Evolutionary conservation across 352 stramenopile species (phyloP).

Genomic region (Phytophthora pistaciae): DNA sequence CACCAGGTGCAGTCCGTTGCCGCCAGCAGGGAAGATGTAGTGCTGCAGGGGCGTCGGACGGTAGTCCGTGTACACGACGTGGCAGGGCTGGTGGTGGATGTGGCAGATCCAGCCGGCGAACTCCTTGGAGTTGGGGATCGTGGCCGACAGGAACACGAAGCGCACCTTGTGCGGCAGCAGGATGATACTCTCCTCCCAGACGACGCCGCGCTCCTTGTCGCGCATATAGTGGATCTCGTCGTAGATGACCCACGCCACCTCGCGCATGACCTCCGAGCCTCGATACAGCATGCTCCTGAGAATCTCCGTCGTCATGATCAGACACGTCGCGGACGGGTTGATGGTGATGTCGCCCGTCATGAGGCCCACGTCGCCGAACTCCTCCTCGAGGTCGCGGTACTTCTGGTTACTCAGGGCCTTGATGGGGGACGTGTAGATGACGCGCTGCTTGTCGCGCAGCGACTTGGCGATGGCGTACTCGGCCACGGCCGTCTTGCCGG

Average conservation of each 20-base stretch:
- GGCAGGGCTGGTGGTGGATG: conserved; percentile 99
- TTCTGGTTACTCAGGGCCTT: conserved; percentile 99
- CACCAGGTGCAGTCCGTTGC: conserved; percentile 98
- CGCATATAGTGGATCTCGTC: conserved; percentile 99
- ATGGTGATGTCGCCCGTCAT: conserved; percentile 99
- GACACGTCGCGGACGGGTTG: conserved; percentile 97
- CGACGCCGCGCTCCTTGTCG: conserved; percentile 98
- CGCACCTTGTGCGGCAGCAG: conserved; percentile 98
- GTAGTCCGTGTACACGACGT: conserved; percentile 99
- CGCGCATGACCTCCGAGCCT: conserved; percentile 97
- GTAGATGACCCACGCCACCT: conserved; percentile 99
- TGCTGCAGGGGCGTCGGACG: conserved; percentile 98
- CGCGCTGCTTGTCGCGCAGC: conserved; percentile 91
- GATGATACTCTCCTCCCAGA: conserved; percentile 99
- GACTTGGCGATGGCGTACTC: conserved; percentile 99
- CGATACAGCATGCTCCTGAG: conserved; percentile 99
- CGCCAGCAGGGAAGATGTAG: conserved; percentile 98
- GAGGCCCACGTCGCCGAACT: conserved; percentile 96
- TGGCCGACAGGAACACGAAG: conserved; percentile 99
- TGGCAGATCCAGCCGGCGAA: conserved; percentile 98
- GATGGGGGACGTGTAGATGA: conserved; percentile 99
- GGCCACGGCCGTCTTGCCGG: conserved; percentile 97
- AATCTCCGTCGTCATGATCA: conserved; percentile 99
- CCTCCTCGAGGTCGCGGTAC: conserved; percentile 97
- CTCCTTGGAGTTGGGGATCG: conserved; percentile 98